These are phyloP conservation scores for Canavalia gladiata DNA, from an alignment of 306 rosid genomes.

Conservation along the genomic window DNA sequence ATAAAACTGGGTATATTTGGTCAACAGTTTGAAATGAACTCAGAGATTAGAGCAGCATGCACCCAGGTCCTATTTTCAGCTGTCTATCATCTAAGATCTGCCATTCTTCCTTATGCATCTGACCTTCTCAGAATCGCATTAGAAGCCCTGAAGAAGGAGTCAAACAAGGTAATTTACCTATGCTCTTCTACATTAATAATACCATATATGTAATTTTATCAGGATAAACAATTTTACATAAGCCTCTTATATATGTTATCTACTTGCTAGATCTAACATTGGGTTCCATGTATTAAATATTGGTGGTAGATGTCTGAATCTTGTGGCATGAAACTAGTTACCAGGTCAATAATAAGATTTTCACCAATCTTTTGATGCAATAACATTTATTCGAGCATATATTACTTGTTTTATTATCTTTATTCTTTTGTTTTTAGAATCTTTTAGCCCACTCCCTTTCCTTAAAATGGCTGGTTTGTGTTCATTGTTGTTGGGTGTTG, in stretches of 20 bases:
- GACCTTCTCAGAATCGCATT: constrained; percentile 76
- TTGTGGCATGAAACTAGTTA: background rate
- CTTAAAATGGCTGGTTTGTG: constrained; percentile 1
- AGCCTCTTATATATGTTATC: constrained; percentile 12
- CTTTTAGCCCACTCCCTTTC: background rate
- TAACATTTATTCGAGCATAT: background rate
- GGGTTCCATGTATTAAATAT: constrained; percentile 4
- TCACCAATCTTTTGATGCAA: background rate
- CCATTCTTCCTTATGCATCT: constrained; percentile 67
- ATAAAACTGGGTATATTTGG: constrained; percentile 41
- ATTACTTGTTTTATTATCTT: background rate
- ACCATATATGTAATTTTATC: background rate
- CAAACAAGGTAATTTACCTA: constrained; percentile 68
- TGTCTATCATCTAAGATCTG: constrained; percentile 80
- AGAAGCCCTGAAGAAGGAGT: constrained; percentile 66
- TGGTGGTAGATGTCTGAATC: constrained; percentile 9
- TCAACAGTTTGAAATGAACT: constrained; percentile 58
- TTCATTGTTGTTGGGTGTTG: background rate
- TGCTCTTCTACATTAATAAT: background rate
- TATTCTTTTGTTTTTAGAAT: background rate
- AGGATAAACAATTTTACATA: background rate
- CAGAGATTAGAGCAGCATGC: constrained; percentile 86
- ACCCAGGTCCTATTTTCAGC: constrained; percentile 86
- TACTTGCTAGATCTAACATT: background rate
- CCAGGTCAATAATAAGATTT: constrained; percentile 23